Percentiles rank a stretch among this genome's conserved stretches.
Conservation (phyloP, 495 filamentous ascomycete species). For the Delitschia confertaspora region DNA sequence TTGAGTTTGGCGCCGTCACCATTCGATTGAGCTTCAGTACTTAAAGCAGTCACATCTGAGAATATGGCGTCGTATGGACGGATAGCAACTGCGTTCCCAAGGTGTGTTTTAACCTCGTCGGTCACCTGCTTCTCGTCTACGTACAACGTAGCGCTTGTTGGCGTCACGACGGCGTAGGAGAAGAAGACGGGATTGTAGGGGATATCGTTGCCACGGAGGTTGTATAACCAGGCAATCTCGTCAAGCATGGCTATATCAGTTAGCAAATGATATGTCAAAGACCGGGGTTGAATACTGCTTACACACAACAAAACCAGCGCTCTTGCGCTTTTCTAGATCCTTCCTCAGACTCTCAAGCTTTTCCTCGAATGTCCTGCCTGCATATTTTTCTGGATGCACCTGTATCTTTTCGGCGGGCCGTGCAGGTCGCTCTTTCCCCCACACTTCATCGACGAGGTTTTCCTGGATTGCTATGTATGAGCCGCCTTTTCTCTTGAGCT, state of each 20-base stretch:
- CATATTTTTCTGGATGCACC: conserved; percentile 59
- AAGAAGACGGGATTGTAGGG: conserved; percentile 99
- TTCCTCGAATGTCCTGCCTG: conserved; percentile 72
- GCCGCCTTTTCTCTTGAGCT: conserved; percentile 80
- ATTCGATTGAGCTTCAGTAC: conserved; percentile 31
- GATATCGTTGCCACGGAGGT: conserved; percentile 92
- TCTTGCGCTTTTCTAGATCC: conserved; percentile 86
- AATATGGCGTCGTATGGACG: conserved; percentile 83
- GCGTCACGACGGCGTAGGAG: conserved; percentile 86
- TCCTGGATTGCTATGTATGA: conserved; percentile 61
- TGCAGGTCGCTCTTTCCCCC: conserved; percentile 64
- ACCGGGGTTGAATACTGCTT: conserved; percentile 4
- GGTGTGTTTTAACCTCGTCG: conserved; percentile 57
- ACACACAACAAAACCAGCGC: conserved; percentile 80
- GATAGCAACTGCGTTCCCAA: conserved; percentile 62
- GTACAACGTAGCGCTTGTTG: conserved; percentile 73
- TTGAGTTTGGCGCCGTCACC: conserved; percentile 44
- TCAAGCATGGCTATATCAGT: conserved; percentile 67
- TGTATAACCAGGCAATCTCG: conserved; percentile 97
- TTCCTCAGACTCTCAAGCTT: conserved; percentile 85
- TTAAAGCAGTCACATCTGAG: conserved; percentile 59
- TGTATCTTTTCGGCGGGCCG: conserved; percentile 69
- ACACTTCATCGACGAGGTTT: conserved; percentile 83
- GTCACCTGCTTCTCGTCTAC: conserved; percentile 71
- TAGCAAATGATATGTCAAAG: neutral